Percentiles rank a stretch among this genome's conserved stretches.
These are phyloP conservation scores for Pseudopithomyces maydicus DNA, from an alignment of 2,329 filamentous ascomycete species.

Conservation along the genomic window DNA sequence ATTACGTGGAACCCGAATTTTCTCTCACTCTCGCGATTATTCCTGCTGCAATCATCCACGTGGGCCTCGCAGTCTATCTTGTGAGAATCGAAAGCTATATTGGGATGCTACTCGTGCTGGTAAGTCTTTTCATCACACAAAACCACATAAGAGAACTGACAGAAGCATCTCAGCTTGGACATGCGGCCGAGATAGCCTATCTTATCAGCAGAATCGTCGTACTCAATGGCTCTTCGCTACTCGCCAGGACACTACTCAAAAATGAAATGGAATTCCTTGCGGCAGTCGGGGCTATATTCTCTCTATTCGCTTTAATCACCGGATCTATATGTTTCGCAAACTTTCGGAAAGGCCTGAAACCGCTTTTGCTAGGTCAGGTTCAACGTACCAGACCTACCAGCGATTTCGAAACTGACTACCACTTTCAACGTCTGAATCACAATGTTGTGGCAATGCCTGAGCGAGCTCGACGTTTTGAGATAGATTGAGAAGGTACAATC, in stretches of 20 bases:
- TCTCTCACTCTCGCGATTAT: conserved; percentile 29
- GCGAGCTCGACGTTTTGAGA: background rate
- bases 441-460: background rate
- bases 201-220: conserved; percentile 24
- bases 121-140: conserved; percentile 8
- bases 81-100: conserved; percentile 17
- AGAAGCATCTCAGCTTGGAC: background rate
- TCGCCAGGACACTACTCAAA: conserved; percentile 20
- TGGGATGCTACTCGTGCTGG: conserved; percentile 18
- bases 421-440: conserved; percentile 1
- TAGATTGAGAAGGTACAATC: background rate
- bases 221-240: conserved; percentile 14
- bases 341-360: conserved; percentile 28
- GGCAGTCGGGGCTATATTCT: conserved; percentile 13
- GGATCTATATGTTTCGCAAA: conserved; percentile 22
- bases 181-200: conserved; percentile 22
- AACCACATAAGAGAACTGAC: background rate
- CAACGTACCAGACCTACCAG: background rate
- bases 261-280: conserved; percentile 30
- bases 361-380: conserved; percentile 15
- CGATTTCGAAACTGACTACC: background rate
- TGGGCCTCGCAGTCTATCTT: conserved; percentile 16
- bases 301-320: conserved; percentile 7
- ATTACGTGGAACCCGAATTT: conserved; percentile 22
- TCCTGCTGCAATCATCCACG: conserved; percentile 19